Percentiles rank a stretch among this genome's conserved stretches.
phyloP scores from a whole-genome alignment of 129 eudicot genomes.

The Rutidosis leptorrhynchoides region DNA sequence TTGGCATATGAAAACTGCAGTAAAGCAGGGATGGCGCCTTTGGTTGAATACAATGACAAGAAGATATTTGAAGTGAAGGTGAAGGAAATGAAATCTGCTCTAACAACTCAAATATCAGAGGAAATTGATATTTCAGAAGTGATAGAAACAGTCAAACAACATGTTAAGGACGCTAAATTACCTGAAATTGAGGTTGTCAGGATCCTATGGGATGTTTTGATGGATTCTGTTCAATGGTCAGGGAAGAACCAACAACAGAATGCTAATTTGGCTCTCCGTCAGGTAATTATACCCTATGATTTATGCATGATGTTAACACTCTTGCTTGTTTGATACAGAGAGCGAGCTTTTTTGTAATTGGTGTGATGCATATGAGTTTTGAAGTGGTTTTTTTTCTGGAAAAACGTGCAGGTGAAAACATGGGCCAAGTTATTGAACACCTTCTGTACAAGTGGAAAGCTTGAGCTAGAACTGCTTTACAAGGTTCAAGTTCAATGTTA shows the following conservation, averaged over 20 bases:
- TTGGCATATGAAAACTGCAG: conserved; percentile 33
- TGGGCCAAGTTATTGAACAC: conserved; percentile 70
- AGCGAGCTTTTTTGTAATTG: background rate
- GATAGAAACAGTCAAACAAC: conserved; percentile 86
- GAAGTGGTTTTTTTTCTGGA: background rate
- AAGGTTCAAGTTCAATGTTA: conserved; percentile 89
- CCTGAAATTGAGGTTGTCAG: conserved; percentile 89
- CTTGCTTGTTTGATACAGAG: background rate
- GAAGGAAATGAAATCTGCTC: conserved; percentile 90
- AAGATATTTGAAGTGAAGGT: conserved; percentile 92
- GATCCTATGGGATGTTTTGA: conserved; percentile 91
- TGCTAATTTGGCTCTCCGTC: conserved; percentile 86
- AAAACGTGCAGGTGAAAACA: conserved; percentile 55
- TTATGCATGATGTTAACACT: background rate
- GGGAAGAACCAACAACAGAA: conserved; percentile 99
- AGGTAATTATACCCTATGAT: conserved; percentile 40
- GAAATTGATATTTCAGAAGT: conserved; percentile 87
- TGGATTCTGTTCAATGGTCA: conserved; percentile 99
- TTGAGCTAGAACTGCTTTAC: conserved; percentile 69
- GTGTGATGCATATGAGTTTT: background rate
- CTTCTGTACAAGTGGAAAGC: conserved; percentile 77
- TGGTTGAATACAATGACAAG: conserved; percentile 90
- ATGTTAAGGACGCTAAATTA: conserved; percentile 87
- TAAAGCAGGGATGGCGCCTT: conserved; percentile 68
- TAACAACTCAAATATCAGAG: conserved; percentile 84